Evolutionary conservation across 495 filamentous ascomycete species (phyloP), one percentile per base, ranked within the genome.

Genomic region (Penicillium silybi): DNA sequence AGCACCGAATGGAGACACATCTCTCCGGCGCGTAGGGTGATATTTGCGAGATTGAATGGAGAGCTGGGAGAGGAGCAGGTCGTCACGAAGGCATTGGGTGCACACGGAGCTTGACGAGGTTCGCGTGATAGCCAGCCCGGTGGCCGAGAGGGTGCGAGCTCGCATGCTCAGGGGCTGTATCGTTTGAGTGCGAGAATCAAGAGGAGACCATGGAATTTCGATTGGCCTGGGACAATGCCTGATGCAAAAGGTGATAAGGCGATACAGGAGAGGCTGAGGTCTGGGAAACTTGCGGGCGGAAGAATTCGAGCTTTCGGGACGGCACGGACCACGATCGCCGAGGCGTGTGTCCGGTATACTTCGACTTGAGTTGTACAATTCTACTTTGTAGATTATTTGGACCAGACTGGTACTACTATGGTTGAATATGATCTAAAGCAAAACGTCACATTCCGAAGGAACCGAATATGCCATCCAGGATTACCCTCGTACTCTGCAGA

Each of bases 1-100:
- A 20, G 84, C 81, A 13, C 82, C 82, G 62, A 78, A 82, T 48
- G 76, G 74, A 20, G 84, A 85, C 17, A 56, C 67, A 61, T 75
- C 62, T 59, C 62, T 63, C 56, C 72, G 69, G n/a, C 70, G 61
- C 3, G 68, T 70, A 0, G 73, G 69, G 45, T 69, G 72, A 37
- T 72, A 77, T 70, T 67, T 69, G 50, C 73, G 71, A 2, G 65
- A 63, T 53, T 74, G 73, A 16, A 66, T 53, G 17, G 61, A 42
- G 17, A 52, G 52, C 17, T 60, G 63, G 20, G 54, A 52, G 25
- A 54, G 54, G 35, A 56, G 53, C 34, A 72, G 57, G 52, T 77
- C 72, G 63, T 77, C 63, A 45, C 61, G 72, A 47, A 75, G 69
- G 60, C 73, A 77, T 72, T 73, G 69, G 46, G 65, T 67, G 56